Evolutionary conservation across 164 flowering plant genomes (phyloP), one percentile per base, ranked within the genome.

Genomic region (Paratinospora sagittata): DNA sequence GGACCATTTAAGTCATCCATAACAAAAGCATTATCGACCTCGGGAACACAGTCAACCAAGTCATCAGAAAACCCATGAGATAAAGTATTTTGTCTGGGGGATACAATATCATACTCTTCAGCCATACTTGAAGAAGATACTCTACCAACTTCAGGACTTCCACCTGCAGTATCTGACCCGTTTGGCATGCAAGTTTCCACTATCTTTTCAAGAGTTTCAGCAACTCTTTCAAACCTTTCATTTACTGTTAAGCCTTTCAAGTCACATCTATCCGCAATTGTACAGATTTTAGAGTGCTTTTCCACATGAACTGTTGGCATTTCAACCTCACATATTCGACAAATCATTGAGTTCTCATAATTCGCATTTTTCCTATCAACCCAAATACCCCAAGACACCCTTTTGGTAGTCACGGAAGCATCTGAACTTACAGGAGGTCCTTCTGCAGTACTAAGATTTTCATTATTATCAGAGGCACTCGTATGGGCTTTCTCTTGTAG

Each of bases 271-370:
- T 93, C 97, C 68, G 93, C 97, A 79, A 93, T 82, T 58, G 97
- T 86, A 71, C 99, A 96, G 68, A 96, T 90, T 77, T 88, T 87
- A 70, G 99, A 96, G 81, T 96, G 99, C 72, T 86, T 90, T 78
- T 91, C 98, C 43, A 93, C 97, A 81, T 87, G 89, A 30, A 91
- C 85, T 52, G 88, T 86, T 26, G 98, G 99, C 74, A 93, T 90
- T 82, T 93, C 93, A 78, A 88, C 89, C 78, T 96, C 98, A 84
- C 99, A 96, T 64, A 96, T 96, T 8, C 99, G 90, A 70, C 99
- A 96, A 12, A 96, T 91, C 81, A 96, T 85, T 34, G 88, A 84
- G 82, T 84, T 83, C 37, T 87, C 94, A 78, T 83, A 84, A 23
- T 84, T 61, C 70, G 73, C 61, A 72, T 74, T 78, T 19, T 84